phyloP scores from a whole-genome alignment of 306 rosid species.

The Hylodesmum podocarpum region DNA sequence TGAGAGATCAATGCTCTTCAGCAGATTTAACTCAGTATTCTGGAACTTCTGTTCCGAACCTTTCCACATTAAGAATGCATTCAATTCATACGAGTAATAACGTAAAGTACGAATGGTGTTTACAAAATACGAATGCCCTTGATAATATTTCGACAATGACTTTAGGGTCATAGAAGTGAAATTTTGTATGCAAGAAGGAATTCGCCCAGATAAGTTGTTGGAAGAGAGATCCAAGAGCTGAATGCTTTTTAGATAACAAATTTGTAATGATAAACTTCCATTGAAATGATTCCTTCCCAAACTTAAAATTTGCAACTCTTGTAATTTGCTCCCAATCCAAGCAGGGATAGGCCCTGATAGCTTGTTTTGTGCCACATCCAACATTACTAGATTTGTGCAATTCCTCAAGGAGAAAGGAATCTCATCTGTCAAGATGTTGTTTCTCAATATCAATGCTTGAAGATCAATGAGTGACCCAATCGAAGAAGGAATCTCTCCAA shows the following conservation, averaged over 20 bases:
- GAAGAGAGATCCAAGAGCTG: neutral
- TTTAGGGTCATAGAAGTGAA: neutral
- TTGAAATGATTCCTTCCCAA: neutral
- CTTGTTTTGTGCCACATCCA: constrained; percentile 17
- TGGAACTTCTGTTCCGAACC: neutral
- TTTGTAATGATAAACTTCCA: neutral
- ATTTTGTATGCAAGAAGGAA: neutral
- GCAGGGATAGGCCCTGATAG: neutral
- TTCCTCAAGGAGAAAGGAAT: neutral
- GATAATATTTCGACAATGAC: neutral
- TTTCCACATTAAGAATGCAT: constrained; percentile 17
- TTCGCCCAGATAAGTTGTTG: neutral
- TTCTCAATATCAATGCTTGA: neutral
- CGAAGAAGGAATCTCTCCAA: neutral
- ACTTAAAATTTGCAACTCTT: neutral
- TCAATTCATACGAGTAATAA: neutral
- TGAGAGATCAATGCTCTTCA: constrained; percentile 19
- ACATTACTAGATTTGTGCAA: neutral
- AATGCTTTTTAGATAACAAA: neutral
- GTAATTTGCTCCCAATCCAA: neutral
- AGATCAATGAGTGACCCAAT: neutral
- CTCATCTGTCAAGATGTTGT: neutral
- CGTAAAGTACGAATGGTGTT: neutral
- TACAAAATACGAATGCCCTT: neutral
- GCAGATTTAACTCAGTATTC: neutral